Base-by-base conservation (phyloP, 2,329 filamentous ascomycete genomes). In the Ilyonectria robusta region DNA sequence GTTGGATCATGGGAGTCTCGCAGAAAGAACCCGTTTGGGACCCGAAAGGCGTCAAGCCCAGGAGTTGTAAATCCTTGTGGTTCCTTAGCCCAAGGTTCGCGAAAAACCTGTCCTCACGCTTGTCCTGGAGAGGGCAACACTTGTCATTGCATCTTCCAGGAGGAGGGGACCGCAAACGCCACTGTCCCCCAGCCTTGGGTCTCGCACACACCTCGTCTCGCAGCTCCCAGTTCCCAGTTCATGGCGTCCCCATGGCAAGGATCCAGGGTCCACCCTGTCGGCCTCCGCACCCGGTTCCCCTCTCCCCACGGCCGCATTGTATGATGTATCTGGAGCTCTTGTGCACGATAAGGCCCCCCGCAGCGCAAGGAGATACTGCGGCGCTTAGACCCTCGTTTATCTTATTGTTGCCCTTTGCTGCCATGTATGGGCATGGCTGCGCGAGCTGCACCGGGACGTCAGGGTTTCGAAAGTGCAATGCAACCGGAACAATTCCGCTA, bases 111-210 rank as follows among this genome's bases (percentile, higher is more conserved):
- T 65, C 57, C 53, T 46, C 54, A 40, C 58, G 65, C 59, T 72
- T 46, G 61, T 54, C 56, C 33, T 50, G 54, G 37, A 59, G 54
- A 47, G 55, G 54, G 62, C 56, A 67, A 58, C 29, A 67, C 62
- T 59, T 53, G 35, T 66, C 15, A 29, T 50, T 17, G 47, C 17
- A 50, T 56, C 57, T 47, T 50, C 55, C 44, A 51, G 60, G 61
- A 69, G 60, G 48, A 63, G 26, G 67, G 55, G 58, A 75, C 74
- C 66, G 48, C 42, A 75, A 59, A 75, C 73, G 73, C 73, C 72
- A 75, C 72, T 47, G 8, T 10, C 51, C 67, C 55, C 60, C 68
- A 64, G 59, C 61, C 70, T 68, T 66, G 62, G 71, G 66, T n/a
- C n/a, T n/a, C 44, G 33, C 56, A 44, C 21, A 23, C 21, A 23